These are phyloP conservation scores for Anacardium occidentale DNA, from an alignment of 345 rosid genomes.

Conservation along the genomic window DNA sequence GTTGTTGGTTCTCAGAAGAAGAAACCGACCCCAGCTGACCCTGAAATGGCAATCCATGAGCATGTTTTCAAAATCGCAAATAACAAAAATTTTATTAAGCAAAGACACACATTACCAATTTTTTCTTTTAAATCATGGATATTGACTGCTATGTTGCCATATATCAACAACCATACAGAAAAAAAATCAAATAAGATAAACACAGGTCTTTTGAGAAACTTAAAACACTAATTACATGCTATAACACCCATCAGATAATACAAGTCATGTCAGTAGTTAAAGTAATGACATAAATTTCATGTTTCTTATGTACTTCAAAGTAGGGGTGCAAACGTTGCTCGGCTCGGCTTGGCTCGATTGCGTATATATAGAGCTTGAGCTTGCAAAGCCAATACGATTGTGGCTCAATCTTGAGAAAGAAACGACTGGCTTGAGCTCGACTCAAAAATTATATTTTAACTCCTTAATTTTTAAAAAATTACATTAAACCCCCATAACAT, in stretches of 20 bases:
- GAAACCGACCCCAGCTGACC: slow-evolving; percentile 85
- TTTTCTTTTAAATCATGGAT: neutral
- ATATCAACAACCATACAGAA: neutral
- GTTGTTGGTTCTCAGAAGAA: slow-evolving; percentile 73
- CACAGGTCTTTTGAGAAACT: neutral
- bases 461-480: no score
- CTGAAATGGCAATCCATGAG: slow-evolving; percentile 38
- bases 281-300: no score
- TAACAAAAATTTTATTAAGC: slow-evolving; percentile 10
- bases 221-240: neutral
- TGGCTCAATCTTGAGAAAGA: no score
- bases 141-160: neutral
- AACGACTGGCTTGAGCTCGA: no score
- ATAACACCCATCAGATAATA: neutral
- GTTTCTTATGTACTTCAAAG: neutral
- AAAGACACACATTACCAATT: neutral
- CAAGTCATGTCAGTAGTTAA: neutral
- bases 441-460: no score
- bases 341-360: no score
- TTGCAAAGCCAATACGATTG: no score
- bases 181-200: neutral
- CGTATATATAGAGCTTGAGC: no score
- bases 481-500: no score
- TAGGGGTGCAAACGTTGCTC: neutral
- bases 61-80: slow-evolving; percentile 14